These are phyloP conservation scores for Fusarium illudens DNA, from an alignment of 2,329 filamentous ascomycete genomes.

Conservation along the genomic window DNA sequence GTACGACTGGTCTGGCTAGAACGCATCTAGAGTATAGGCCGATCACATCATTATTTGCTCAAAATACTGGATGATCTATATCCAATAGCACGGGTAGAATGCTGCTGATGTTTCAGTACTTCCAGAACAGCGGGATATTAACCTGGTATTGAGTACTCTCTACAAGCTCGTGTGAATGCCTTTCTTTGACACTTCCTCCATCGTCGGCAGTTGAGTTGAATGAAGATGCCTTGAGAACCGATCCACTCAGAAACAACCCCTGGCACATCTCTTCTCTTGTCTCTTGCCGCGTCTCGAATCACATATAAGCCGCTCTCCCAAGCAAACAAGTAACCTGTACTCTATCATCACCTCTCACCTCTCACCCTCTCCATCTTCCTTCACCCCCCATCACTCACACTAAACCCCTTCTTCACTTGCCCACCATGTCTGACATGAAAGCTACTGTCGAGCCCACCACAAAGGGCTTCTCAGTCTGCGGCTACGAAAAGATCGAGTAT, in stretches of 20 bases:
- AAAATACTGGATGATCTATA: neutral
- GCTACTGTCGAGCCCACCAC: slow-evolving; percentile 70
- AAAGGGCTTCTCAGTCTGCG: slow-evolving; percentile 74
- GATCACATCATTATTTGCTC: slow-evolving; percentile 23
- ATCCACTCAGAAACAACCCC: neutral
- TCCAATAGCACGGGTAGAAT: slow-evolving; percentile 1
- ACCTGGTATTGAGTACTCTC: neutral
- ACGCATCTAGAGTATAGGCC: neutral
- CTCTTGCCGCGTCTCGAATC: neutral
- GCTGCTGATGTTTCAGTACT: slow-evolving; percentile 9
- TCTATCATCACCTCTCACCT: no score
- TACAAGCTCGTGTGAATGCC: slow-evolving; percentile 11
- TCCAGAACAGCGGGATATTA: neutral
- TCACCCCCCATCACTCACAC: neutral
- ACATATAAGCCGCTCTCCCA: slow-evolving; percentile 28
- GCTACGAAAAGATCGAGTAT: slow-evolving; percentile 80
- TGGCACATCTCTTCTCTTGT: neutral
- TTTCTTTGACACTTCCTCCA: slow-evolving; percentile 5
- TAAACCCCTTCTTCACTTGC: neutral
- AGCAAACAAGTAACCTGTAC: neutral
- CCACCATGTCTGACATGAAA: slow-evolving; percentile 73
- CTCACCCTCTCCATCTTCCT: slow-evolving; percentile 12
- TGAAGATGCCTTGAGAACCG: neutral
- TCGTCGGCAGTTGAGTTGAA: slow-evolving; percentile 16
- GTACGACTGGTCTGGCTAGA: neutral